These are phyloP conservation scores for Aegle marmelos DNA, from an alignment of 345 rosid genomes.

Conservation along the genomic window DNA sequence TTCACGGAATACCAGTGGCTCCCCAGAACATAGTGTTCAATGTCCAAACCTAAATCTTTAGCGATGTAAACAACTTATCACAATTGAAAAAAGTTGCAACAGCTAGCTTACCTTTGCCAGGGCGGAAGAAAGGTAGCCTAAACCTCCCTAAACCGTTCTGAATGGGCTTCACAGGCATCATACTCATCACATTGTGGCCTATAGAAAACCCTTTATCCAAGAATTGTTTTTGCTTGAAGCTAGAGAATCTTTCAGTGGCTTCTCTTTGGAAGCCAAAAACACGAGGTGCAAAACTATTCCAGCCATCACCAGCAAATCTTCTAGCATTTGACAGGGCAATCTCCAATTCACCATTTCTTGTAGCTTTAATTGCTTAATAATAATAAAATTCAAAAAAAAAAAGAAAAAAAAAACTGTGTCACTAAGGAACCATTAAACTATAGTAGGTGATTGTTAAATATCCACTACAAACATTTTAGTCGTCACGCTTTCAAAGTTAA, in stretches of 20 bases:
- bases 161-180: slow-evolving; percentile 34
- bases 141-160: slow-evolving; percentile 42
- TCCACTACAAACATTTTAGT: no score
- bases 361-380: slow-evolving; percentile 37
- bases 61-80: neutral
- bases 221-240: slow-evolving; percentile 34
- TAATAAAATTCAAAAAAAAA: no score
- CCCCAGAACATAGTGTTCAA: neutral
- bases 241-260: slow-evolving; percentile 41
- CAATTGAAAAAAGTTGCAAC: neutral
- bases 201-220: slow-evolving; percentile 23
- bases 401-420: no score
- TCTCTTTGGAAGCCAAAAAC: slow-evolving; percentile 46
- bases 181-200: slow-evolving; percentile 32
- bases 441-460: neutral
- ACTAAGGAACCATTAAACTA: neutral
- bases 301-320: slow-evolving; percentile 27
- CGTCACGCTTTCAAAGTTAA: no score
- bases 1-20: neutral
- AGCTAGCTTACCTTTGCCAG: slow-evolving; percentile 45
- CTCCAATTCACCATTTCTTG: slow-evolving; percentile 41
- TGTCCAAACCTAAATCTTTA: neutral
- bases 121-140: slow-evolving; percentile 32
- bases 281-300: slow-evolving; percentile 39
- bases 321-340: slow-evolving; percentile 27